Conservation (phyloP, 768 basidiomycete species). For the Pisolithus tinctorius region DNA sequence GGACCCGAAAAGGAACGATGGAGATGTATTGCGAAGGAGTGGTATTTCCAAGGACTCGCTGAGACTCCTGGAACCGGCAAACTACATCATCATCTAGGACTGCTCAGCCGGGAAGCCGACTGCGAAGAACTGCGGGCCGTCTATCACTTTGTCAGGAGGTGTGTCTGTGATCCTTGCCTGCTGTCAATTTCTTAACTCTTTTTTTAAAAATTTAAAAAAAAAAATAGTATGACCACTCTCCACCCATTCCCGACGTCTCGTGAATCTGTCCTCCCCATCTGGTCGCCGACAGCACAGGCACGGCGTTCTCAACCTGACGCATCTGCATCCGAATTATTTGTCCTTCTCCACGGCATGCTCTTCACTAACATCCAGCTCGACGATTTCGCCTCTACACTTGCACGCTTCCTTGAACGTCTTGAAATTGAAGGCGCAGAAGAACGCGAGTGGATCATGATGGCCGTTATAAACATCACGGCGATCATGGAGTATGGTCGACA, state of each 20-base stretch:
- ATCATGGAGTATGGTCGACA: constrained; percentile 85
- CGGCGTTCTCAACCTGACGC: constrained; percentile 75
- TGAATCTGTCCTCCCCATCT: constrained; percentile 85
- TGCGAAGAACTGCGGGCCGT: constrained; percentile 77
- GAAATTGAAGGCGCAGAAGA: constrained; percentile 75
- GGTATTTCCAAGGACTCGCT: constrained; percentile 84
- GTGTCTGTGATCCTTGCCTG: constrained; percentile 11
- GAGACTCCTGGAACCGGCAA: constrained; percentile 93
- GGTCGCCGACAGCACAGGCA: constrained; percentile 60
- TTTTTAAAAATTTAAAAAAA: not conserved
- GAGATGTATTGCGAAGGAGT: constrained; percentile 83
- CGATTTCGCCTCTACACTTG: constrained; percentile 75
- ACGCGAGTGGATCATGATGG: constrained; percentile 98
- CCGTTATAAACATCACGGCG: constrained; percentile 70
- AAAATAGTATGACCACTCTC: constrained; percentile 75
- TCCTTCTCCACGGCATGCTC: constrained; percentile 93
- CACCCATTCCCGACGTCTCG: constrained; percentile 86
- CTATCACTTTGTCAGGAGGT: constrained; percentile 97
- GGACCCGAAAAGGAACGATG: constrained; percentile 91
- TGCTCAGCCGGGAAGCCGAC: constrained; percentile 78
- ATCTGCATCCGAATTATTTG: constrained; percentile 69
- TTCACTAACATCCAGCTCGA: constrained; percentile 95
- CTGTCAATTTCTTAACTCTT: not conserved
- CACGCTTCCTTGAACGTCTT: constrained; percentile 81
- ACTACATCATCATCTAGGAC: constrained; percentile 88